Base-by-base conservation (phyloP, 306 rosid genomes). In the Pyrus communis region DNA sequence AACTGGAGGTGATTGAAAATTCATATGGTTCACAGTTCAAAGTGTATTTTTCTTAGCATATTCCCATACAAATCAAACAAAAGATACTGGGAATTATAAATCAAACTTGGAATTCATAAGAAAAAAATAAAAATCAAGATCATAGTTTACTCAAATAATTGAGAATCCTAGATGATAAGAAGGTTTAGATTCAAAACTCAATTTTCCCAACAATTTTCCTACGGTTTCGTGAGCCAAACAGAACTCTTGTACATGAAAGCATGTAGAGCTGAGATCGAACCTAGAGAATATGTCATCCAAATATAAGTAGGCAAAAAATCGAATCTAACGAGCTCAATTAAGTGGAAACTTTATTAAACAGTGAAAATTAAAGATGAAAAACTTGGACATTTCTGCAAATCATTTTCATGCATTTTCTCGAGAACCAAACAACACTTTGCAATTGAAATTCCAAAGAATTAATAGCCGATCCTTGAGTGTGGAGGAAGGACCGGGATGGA, bases 401-500 rank as follows among this genome's bases (percentile, higher is more conserved):
- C 75, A 28, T 2, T 69, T 30, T 54, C 64, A n/a, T 31, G 31
- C 11, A 2, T 27, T 71, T 74, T 54, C 66, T 62, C 17, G n/a
- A 4, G 22, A 77, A 61, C 62, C 61, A 71, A 74, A 63, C 68
- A 64, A 28, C 52, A 54, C 65, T 17, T 9, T 40, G 58, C 11
- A 12, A 59, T 18, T 13, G 40, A 33, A 33, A 15, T 65, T 9
- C 22, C 43, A 59, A 55, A 27, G 15, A 11, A 51, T 62, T n/a
- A 22, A 28, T 5, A 33, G 7, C 19, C 76, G 75, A 64, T 76
- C 96, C 91, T 90, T 55, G 83, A 49, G 52, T 77, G 93, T 68
- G 93, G 97, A 85, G 98, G 93, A 63, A 92, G 90, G 75, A 92
- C 96, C 21, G 97, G 89, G 83, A 95, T 92, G 77, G 97, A 89